Evolutionary conservation across 768 basidiomycete species (phyloP).

Genomic region (Tulasnella sp.): DNA sequence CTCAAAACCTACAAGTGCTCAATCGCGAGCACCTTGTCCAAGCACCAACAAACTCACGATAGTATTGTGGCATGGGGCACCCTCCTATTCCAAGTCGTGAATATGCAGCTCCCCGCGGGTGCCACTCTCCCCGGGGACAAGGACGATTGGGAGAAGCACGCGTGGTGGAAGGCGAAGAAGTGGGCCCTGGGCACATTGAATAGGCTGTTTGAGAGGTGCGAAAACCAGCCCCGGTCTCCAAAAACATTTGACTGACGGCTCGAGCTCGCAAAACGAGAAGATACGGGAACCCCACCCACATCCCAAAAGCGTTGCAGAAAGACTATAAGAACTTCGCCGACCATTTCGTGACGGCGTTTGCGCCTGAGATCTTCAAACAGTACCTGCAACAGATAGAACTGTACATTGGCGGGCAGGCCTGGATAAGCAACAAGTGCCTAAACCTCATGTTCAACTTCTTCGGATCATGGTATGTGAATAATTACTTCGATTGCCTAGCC

Average conservation of each 20-base stretch:
- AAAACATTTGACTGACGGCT: neutral
- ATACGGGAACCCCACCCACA: slow-evolving; percentile 80
- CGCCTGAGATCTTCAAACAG: slow-evolving; percentile 75
- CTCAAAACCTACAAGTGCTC: slow-evolving; percentile 79
- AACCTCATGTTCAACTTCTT: slow-evolving; percentile 79
- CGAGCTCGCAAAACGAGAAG: slow-evolving; percentile 30
- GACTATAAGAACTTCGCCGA: slow-evolving; percentile 63
- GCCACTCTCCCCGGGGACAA: slow-evolving; percentile 54
- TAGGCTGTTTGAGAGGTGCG: slow-evolving; percentile 66
- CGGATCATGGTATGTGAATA: slow-evolving; percentile 59
- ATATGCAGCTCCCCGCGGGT: slow-evolving; percentile 49
- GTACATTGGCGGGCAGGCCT: slow-evolving; percentile 58
- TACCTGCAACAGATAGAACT: slow-evolving; percentile 64
- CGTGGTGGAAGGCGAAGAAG: slow-evolving; percentile 91
- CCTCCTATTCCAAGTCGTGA: slow-evolving; percentile 70
- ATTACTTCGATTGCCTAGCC: neutral
- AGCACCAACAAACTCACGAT: slow-evolving; percentile 61
- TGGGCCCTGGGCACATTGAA: slow-evolving; percentile 82
- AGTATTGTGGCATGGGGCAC: slow-evolving; percentile 82
- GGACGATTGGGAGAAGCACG: slow-evolving; percentile 62
- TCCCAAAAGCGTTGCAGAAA: slow-evolving; percentile 57
- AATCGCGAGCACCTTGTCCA: slow-evolving; percentile 59
- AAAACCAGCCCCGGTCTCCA: too few species aligned
- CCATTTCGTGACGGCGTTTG: slow-evolving; percentile 66
- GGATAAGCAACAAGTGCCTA: slow-evolving; percentile 75